Base-by-base conservation (phyloP, 2,329 filamentous ascomycete genomes). In the Fonsecaea monophora region DNA sequence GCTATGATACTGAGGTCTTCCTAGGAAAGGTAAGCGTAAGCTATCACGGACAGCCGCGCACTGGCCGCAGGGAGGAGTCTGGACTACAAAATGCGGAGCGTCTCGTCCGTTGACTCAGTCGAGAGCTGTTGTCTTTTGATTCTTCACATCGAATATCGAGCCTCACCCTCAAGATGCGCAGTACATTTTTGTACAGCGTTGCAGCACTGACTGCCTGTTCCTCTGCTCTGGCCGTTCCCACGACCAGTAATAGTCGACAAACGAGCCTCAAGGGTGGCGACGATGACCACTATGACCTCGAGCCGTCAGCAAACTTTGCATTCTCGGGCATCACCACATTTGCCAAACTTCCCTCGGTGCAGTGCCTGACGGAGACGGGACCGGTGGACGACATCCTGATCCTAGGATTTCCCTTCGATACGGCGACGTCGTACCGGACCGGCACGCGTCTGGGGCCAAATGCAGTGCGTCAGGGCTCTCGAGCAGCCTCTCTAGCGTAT, bases 381-480 rank as follows among this genome's bases (percentile, higher is more conserved):
- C 57, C 58, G 9, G 58, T 66, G 13, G 63, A 65, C 62, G 64
- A 66, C 54, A 66, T 66, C 9, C 35, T 60, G 53, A 48, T 66
- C 25, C 15, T 66, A 18, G 64, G 64, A 5, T 66, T 59, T 54
- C 65, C 65, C 7, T 67, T 67, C 30, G 65, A 67, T 35, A 67
- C 65, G 3, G 56, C 60, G 6, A 60, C 56, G 10, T 60, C 55
- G 4, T 60, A 45, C 50, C 34, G 56, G 30, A 55, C 65, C 10
- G 65, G 65, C 1, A 56, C 65, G 7, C 55, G 65, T 2, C 60
- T 60, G n/a, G 65, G 65, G 9, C 65, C 65, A 34, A 63, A 63
- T 48, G 65, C 54, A 10, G 38, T 67, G 35, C 60, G 65, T 34
- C 64, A 66, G 45, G 64, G 64, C 30, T 62, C 60, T 60, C 58